Evolutionary conservation across 805 yeast genomes (phyloP).

Genomic region (Candida andamanensis): DNA sequence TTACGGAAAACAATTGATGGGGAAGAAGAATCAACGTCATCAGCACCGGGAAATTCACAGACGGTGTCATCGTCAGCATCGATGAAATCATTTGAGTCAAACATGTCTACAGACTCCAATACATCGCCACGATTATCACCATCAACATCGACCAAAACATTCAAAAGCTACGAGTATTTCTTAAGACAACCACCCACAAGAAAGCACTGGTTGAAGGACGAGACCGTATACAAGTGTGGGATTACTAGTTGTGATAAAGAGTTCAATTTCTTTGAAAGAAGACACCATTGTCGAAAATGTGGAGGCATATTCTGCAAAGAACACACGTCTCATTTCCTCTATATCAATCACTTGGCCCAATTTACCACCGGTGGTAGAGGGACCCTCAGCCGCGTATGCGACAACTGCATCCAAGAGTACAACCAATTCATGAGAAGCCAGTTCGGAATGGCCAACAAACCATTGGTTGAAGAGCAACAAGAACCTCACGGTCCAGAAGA

Average conservation of each 20-base stretch:
- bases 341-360: constrained; percentile 55
- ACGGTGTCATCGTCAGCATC: constrained; percentile 16
- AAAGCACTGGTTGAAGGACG: constrained; percentile 74
- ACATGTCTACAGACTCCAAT: constrained; percentile 23
- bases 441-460: constrained; percentile 24
- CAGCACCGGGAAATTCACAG: background rate
- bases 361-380: constrained; percentile 68
- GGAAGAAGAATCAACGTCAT: constrained; percentile 2
- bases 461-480: background rate
- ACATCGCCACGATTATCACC: constrained; percentile 9
- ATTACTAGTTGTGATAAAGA: constrained; percentile 49
- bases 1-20: constrained; percentile 40
- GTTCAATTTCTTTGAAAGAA: constrained; percentile 74
- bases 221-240: constrained; percentile 56
- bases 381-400: constrained; percentile 64
- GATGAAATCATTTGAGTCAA: constrained; percentile 29
- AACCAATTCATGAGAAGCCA: constrained; percentile 42
- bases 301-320: constrained; percentile 75
- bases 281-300: constrained; percentile 82
- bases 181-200: constrained; percentile 46
- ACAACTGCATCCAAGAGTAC: constrained; percentile 58
- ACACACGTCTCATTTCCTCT: constrained; percentile 54
- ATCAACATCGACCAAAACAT: constrained; percentile 3
- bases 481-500: background rate
- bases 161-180: constrained; percentile 22